Evolutionary conservation across 2,329 filamentous ascomycete species (phyloP).

Genomic region (Botrytis squamosa): DNA sequence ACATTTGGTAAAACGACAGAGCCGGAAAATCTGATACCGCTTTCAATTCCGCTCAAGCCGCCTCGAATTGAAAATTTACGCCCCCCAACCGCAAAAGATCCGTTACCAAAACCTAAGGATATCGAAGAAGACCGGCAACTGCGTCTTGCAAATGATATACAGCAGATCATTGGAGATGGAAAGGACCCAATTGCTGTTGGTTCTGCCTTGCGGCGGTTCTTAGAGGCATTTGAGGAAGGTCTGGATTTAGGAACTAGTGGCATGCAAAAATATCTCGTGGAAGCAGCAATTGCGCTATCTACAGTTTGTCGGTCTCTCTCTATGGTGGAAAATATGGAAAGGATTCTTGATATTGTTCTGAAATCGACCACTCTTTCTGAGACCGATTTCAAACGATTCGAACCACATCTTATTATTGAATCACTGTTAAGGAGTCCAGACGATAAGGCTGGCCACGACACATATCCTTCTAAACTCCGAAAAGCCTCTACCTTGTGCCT

Average conservation of each 20-base stretch:
- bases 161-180: constrained; percentile 24
- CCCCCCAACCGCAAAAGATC: background rate
- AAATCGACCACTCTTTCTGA: constrained; percentile 27
- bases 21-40: background rate
- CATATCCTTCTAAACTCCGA: constrained; percentile 22
- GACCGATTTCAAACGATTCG: constrained; percentile 28
- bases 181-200: constrained; percentile 25
- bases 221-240: constrained; percentile 32
- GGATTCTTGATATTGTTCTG: constrained; percentile 30
- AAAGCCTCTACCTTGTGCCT: constrained; percentile 35
- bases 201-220: constrained; percentile 29
- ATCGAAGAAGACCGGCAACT: constrained; percentile 24
- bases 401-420: constrained; percentile 27
- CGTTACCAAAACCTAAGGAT: background rate
- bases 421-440: constrained; percentile 21
- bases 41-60: background rate
- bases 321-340: constrained; percentile 25
- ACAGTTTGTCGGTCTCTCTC: constrained; percentile 23
- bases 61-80: constrained; percentile 3
- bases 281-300: constrained; percentile 27
- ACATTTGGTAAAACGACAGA: background rate
- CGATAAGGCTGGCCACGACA: background rate
- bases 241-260: constrained; percentile 22
- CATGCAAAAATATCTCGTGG: constrained; percentile 24
- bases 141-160: constrained; percentile 31